Evolutionary conservation across 306 rosid species (phyloP).

Genomic region (Alnus rubra): DNA sequence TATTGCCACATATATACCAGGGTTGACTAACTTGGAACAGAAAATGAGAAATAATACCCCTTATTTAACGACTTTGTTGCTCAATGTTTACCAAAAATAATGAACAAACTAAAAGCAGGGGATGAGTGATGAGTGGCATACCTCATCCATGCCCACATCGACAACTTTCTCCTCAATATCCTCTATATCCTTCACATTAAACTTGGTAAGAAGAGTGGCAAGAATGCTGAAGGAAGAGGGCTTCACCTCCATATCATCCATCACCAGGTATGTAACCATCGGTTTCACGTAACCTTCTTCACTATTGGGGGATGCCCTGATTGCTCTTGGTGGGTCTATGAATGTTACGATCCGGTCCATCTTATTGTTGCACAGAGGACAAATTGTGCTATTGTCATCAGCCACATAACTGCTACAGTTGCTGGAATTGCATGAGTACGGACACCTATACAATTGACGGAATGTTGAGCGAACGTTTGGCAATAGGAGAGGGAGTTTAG

Average conservation of each 20-base stretch:
- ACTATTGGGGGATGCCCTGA: background rate
- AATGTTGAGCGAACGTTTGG: background rate
- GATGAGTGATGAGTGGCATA: too few relatives aligned
- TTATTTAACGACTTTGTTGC: too few relatives aligned
- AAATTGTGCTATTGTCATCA: too few relatives aligned
- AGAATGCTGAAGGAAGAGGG: conserved; percentile 20
- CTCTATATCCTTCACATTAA: conserved; percentile 3
- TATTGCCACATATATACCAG: too few relatives aligned
- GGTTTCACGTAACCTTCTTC: conserved; percentile 30
- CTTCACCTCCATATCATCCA: conserved; percentile 38
- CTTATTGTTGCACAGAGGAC: rapidly evolving
- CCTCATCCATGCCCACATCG: conserved; percentile 21
- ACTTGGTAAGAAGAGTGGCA: conserved; percentile 17
- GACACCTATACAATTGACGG: background rate
- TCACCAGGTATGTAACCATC: conserved; percentile 24
- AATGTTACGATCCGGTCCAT: background rate
- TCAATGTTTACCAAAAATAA: too few relatives aligned
- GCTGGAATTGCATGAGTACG: background rate
- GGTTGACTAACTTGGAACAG: too few relatives aligned
- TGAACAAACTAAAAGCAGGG: too few relatives aligned
- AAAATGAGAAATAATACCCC: too few relatives aligned
- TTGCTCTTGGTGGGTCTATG: background rate
- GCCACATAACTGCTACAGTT: too few relatives aligned
- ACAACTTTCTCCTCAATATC: conserved; percentile 31
- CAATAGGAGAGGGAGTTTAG: background rate